Percentiles rank a stretch among this genome's conserved stretches.
phyloP scores from a whole-genome alignment of 345 rosid genomes.

The Kernera saxatilis region DNA sequence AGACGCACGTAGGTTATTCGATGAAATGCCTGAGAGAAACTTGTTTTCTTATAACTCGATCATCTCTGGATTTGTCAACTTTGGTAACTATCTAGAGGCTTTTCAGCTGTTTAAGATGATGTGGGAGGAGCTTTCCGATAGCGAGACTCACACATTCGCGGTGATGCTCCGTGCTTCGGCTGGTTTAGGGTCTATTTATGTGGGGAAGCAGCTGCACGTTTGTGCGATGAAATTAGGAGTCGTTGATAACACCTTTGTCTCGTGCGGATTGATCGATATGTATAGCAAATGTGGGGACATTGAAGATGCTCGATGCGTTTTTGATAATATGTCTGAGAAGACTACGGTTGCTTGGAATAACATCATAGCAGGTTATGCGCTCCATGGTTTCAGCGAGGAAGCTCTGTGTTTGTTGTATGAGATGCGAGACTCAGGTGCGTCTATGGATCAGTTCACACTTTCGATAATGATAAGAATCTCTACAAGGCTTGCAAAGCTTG shows the following conservation, averaged over 20 bases:
- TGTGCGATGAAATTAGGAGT: slow-evolving; percentile 54
- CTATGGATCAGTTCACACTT: slow-evolving; percentile 74
- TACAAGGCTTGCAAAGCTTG: slow-evolving; percentile 65
- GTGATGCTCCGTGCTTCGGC: slow-evolving; percentile 64
- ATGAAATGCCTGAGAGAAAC: slow-evolving; percentile 70
- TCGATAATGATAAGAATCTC: slow-evolving; percentile 63
- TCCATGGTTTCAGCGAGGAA: slow-evolving; percentile 75
- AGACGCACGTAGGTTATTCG: slow-evolving; percentile 64
- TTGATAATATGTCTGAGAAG: slow-evolving; percentile 72
- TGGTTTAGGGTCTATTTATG: slow-evolving; percentile 50
- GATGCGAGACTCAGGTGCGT: slow-evolving; percentile 68
- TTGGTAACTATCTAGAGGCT: slow-evolving; percentile 59
- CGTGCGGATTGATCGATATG: slow-evolving; percentile 81
- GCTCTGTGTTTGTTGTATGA: slow-evolving; percentile 60
- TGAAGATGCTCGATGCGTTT: slow-evolving; percentile 65
- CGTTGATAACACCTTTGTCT: slow-evolving; percentile 48
- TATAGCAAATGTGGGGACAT: slow-evolving; percentile 83
- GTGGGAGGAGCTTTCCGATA: slow-evolving; percentile 77
- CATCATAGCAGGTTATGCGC: slow-evolving; percentile 70
- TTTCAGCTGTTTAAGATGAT: slow-evolving; percentile 52
- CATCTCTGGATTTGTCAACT: slow-evolving; percentile 51
- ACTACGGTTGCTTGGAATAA: slow-evolving; percentile 82
- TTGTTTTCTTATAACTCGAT: slow-evolving; percentile 60
- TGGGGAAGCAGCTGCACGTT: slow-evolving; percentile 66
- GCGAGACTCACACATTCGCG: slow-evolving; percentile 49